Percentiles rank a stretch among this genome's conserved stretches.
These are phyloP conservation scores for Hymenoscyphus occultus DNA, from an alignment of 2,329 filamentous ascomycete genomes.

Conservation along the genomic window DNA sequence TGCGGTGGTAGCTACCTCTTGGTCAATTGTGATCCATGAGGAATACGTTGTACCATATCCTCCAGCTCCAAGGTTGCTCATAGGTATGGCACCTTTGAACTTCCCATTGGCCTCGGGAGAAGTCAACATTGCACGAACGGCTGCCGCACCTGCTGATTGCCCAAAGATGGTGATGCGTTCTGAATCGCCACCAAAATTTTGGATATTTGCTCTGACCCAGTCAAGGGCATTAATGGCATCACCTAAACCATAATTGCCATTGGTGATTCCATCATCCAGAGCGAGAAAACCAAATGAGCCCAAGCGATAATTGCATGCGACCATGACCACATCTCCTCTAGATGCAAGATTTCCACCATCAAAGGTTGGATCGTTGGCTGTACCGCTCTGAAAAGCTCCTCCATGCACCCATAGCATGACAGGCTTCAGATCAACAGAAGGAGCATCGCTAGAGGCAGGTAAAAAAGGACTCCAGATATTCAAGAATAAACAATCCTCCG, in stretches of 20 bases:
- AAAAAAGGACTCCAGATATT: conserved; percentile 53
- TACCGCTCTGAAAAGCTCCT: conserved; percentile 35
- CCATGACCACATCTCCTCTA: conserved; percentile 27
- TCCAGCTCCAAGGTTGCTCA: conserved; percentile 26
- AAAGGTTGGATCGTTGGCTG: conserved; percentile 23
- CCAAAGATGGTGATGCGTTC: conserved; percentile 40
- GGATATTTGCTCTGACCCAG: conserved; percentile 38
- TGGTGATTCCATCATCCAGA: conserved; percentile 43
- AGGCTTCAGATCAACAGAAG: conserved; percentile 33
- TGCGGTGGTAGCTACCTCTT: conserved; percentile 17
- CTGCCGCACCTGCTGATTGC: conserved; percentile 45
- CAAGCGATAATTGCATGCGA: conserved; percentile 44
- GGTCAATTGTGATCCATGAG: conserved; percentile 20
- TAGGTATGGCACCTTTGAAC: conserved; percentile 26
- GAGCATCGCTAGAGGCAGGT: conserved; percentile 19
- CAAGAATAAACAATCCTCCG: conserved; percentile 54
- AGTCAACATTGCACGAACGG: conserved; percentile 26
- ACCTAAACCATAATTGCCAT: conserved; percentile 44
- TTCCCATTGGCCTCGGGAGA: conserved; percentile 28
- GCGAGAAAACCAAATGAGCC: conserved; percentile 46
- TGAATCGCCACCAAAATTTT: conserved; percentile 39
- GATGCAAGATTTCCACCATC: conserved; percentile 28
- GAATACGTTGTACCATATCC: conserved; percentile 27
- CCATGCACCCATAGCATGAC: conserved; percentile 32
- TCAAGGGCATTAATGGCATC: conserved; percentile 39